Base-by-base conservation (phyloP, 2,329 filamentous ascomycete genomes). In the Xylariaceae sp. region DNA sequence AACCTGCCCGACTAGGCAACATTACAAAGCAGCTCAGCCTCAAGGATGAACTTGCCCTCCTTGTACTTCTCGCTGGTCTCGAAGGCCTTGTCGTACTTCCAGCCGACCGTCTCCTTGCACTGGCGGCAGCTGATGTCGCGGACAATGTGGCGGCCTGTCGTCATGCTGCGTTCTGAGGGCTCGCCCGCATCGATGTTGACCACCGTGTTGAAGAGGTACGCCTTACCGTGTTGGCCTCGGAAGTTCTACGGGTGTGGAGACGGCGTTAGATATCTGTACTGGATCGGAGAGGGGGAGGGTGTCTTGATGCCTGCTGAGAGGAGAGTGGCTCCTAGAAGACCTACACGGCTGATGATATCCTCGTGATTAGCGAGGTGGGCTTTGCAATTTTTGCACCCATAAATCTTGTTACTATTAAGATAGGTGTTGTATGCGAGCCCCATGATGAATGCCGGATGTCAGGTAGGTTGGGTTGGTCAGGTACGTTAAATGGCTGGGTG, bases 31-130 rank as follows among this genome's bases (percentile, higher is more conserved):
- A 45, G 74, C 75, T 96, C 92, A 31, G 89, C 89, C 76, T 97
- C 93, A 51, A 99, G 79, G 54, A 99, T 99, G 70, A 89, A 97
- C 75, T 97, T 99, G 50, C 91, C 92, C 78, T 99, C 94, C 77
- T 99, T 99, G 75, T 99, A 99, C 75, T 96, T 96, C 80, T 99
- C 93, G 59, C 81, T 86, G 33, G 77, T 73, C 75, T 99, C 94
- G 70, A 89, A 97, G 1, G 94, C 94, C 75, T 95, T 96, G 73
- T 99, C 94, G 70, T 99, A 99, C 72, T 96, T 97, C 94, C 94
- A 99, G 34, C 94, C 94, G 48, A 99, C 94, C 31, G 87, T 88
- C 71, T 92, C 88, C 68, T 88, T 88, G 81, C 94, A 99, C 72
- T 96, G 89, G 53, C 88, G 82, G 76, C 94, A 99, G 53, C 79